Conservation (phyloP, 495 filamentous ascomycete genomes). For the Penicillium lagena region DNA sequence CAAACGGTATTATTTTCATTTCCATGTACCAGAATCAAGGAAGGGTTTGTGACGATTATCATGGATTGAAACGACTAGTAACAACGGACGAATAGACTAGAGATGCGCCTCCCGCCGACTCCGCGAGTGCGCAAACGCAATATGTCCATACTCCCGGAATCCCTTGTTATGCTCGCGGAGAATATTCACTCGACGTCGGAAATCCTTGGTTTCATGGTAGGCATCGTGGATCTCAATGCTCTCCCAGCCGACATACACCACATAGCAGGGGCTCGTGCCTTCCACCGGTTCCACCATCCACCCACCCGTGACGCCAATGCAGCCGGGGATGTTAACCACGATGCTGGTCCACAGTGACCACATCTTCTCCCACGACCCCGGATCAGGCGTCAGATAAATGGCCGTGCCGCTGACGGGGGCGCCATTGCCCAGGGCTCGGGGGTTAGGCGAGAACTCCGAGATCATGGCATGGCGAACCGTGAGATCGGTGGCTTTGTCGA, state of each 20-base stretch:
- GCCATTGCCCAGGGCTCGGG: constrained; percentile 4
- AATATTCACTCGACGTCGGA: constrained; percentile 11
- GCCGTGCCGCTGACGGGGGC: constrained; percentile 15
- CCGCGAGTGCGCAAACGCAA: constrained; percentile 11
- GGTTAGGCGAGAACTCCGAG: constrained; percentile 11
- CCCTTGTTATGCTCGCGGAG: constrained; percentile 14
- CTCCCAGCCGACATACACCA: constrained; percentile 19
- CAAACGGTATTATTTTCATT: too few species aligned
- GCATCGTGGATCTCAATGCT: constrained; percentile 17
- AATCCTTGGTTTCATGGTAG: constrained; percentile 17
- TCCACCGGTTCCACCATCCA: constrained; percentile 21
- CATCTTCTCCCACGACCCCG: constrained; percentile 13
- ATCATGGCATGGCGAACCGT: constrained; percentile 19
- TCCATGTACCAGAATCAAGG: too few species aligned
- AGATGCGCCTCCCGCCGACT: constrained; percentile 29
- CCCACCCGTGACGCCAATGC: constrained; percentile 16
- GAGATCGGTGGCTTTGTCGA: constrained; percentile 4
- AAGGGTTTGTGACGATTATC: too few species aligned
- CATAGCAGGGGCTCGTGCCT: constrained; percentile 8
- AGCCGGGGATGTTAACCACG: constrained; percentile 13
- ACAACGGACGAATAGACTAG: background rate
- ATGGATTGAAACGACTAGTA: too few species aligned
- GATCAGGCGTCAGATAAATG: constrained; percentile 12
- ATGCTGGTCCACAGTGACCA: constrained; percentile 20
- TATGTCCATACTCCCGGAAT: constrained; percentile 18